Conservation (phyloP, 208 protist genomes). For the Acanthamoeba lenticulata region DNA sequence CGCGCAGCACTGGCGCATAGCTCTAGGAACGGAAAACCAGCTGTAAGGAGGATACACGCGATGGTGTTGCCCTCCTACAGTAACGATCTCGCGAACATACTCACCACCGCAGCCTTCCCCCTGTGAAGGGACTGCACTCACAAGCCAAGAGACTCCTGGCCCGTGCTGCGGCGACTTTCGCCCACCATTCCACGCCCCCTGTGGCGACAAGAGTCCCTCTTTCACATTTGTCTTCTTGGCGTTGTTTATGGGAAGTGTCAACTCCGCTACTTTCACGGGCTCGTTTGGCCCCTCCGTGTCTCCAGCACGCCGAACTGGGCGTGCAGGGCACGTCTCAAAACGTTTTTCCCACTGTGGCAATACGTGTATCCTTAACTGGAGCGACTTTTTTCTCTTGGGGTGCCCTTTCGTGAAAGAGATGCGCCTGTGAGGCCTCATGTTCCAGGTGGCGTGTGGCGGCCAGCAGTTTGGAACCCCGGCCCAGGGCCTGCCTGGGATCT, state of each 20-base stretch:
- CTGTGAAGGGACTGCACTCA: background rate
- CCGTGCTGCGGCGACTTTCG: background rate
- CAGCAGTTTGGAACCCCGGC: too few relatives aligned
- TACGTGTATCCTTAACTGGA: too few relatives aligned
- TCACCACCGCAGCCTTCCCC: conserved; percentile 26
- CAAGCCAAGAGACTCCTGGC: background rate
- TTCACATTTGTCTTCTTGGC: background rate
- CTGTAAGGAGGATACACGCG: background rate
- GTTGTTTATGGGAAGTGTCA: background rate
- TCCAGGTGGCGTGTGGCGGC: too few relatives aligned
- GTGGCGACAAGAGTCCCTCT: background rate
- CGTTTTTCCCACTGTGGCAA: too few relatives aligned
- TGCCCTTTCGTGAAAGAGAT: too few relatives aligned
- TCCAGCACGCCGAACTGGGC: too few relatives aligned
- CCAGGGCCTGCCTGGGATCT: too few relatives aligned
- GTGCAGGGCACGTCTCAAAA: too few relatives aligned
- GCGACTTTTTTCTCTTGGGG: too few relatives aligned
- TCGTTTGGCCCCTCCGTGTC: too few relatives aligned
- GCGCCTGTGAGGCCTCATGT: too few relatives aligned
- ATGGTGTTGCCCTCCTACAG: background rate
- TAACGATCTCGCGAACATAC: conserved; percentile 36
- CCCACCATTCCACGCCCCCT: background rate
- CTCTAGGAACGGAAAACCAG: conserved; percentile 51
- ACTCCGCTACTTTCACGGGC: too few relatives aligned
- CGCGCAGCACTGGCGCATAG: background rate